Conservation (phyloP, 2,329 filamentous ascomycete genomes). For the Xylariaceae sp. region DNA sequence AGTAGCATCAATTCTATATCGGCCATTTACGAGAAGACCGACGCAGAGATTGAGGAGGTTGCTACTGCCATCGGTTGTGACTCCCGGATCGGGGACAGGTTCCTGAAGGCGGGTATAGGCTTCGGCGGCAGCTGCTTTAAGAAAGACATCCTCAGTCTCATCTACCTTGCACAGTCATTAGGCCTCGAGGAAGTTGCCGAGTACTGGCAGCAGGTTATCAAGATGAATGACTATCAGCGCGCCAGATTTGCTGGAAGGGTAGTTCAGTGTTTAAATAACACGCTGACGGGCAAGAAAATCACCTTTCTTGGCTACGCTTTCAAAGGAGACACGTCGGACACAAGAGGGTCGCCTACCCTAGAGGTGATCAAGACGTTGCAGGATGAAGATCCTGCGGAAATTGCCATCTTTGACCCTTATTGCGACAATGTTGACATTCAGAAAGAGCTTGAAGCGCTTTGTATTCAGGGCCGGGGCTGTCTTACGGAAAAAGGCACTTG, state of each 20-base stretch:
- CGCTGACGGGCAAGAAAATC: conserved; percentile 64
- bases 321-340: conserved; percentile 75
- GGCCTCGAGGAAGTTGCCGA: conserved; percentile 65
- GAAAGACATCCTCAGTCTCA: conserved; percentile 70
- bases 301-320: conserved; percentile 71
- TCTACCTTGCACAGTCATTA: conserved; percentile 67
- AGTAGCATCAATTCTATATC: conserved; percentile 76
- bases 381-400: conserved; percentile 57
- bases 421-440: conserved; percentile 47
- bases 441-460: conserved; percentile 45
- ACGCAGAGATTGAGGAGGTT: conserved; percentile 71
- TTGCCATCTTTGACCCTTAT: conserved; percentile 65
- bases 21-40: conserved; percentile 72
- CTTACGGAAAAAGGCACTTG: no score
- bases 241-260: conserved; percentile 63
- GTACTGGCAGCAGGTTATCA: conserved; percentile 70
- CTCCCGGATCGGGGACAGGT: conserved; percentile 64
- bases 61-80: conserved; percentile 63
- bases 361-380: conserved; percentile 62
- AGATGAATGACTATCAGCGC: conserved; percentile 72
- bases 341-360: conserved; percentile 63
- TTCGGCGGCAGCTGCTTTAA: conserved; percentile 80
- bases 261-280: conserved; percentile 62
- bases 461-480: no score
- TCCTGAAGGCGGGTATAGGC: conserved; percentile 69